phyloP scores from a whole-genome alignment of 116 monocot genomes.

The Dioscorea cayenensis region DNA sequence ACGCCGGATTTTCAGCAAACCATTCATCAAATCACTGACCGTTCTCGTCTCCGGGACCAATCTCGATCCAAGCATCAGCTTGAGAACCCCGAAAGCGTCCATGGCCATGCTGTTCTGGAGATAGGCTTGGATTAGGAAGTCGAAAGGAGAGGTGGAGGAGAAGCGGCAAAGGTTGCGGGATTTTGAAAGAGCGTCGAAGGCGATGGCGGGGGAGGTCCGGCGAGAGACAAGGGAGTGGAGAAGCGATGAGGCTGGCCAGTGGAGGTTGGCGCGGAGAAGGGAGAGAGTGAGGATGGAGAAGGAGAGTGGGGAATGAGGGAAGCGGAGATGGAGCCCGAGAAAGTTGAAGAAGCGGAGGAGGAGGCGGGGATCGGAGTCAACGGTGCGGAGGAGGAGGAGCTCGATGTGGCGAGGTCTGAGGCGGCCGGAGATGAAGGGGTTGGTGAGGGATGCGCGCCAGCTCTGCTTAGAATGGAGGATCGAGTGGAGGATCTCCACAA shows the following conservation, averaged over 20 bases:
- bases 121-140: constrained; percentile 57
- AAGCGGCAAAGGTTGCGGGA: constrained; percentile 6
- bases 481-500: constrained; percentile 45
- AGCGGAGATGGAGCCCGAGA: constrained; percentile 56
- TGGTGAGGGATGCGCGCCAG: constrained; percentile 41
- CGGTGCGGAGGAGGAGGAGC: constrained; percentile 32
- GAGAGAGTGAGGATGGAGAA: constrained; percentile 61
- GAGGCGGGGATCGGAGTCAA: constrained; percentile 25
- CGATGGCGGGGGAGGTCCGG: constrained; percentile 18
- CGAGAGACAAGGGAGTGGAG: constrained; percentile 46
- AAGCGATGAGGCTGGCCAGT: constrained; percentile 64
- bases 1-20: constrained; percentile 29
- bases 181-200: constrained; percentile 14
- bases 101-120: constrained; percentile 28
- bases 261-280: constrained; percentile 38
- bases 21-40: constrained; percentile 48
- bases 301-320: constrained; percentile 63
- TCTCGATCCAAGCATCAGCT: constrained; percentile 7
- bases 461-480: constrained; percentile 41
- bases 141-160: constrained; percentile 22
- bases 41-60: constrained; percentile 34
- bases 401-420: constrained; percentile 42
- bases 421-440: constrained; percentile 38
- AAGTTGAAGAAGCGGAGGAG: constrained; percentile 77
- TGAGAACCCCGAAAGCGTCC: constrained; percentile 42